phyloP scores from a whole-genome alignment of 345 rosid species.

The Syzygium grande region DNA sequence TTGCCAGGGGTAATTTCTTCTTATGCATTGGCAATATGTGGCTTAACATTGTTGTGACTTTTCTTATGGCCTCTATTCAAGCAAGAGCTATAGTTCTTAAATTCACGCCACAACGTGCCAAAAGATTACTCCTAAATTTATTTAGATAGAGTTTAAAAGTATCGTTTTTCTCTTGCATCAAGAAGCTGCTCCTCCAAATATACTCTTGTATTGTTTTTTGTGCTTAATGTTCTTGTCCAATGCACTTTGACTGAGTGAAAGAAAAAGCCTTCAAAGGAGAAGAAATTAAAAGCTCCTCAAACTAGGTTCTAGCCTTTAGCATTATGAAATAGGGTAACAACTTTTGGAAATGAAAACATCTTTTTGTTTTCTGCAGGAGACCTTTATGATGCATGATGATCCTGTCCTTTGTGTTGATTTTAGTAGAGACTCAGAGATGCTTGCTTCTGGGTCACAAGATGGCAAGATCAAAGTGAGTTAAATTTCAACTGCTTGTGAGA shows the following conservation, averaged over 20 bases:
- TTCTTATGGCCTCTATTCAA: background rate
- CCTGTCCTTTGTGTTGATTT: conserved; percentile 94
- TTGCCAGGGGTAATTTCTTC: background rate
- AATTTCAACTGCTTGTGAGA: background rate
- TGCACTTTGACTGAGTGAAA: background rate
- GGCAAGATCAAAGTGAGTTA: conserved; percentile 85
- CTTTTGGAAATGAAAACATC: conserved; percentile 1
- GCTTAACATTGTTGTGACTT: background rate
- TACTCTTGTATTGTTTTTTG: background rate
- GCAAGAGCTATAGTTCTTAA: background rate
- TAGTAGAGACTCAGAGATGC: conserved; percentile 97
- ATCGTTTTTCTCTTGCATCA: background rate
- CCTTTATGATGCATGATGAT: conserved; percentile 99
- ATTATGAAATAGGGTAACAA: background rate
- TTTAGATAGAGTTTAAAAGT: background rate
- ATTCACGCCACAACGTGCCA: background rate
- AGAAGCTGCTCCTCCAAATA: background rate
- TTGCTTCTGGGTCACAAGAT: conserved; percentile 93
- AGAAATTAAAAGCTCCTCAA: background rate
- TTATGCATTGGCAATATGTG: background rate
- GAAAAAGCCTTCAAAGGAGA: background rate
- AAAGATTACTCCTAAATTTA: background rate
- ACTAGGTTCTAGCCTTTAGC: background rate
- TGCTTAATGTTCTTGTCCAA: background rate
- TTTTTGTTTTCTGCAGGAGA: conserved; percentile 54